Conservation (phyloP, 1,284 basidiomycete genomes). For the Takashimella tepidaria region DNA sequence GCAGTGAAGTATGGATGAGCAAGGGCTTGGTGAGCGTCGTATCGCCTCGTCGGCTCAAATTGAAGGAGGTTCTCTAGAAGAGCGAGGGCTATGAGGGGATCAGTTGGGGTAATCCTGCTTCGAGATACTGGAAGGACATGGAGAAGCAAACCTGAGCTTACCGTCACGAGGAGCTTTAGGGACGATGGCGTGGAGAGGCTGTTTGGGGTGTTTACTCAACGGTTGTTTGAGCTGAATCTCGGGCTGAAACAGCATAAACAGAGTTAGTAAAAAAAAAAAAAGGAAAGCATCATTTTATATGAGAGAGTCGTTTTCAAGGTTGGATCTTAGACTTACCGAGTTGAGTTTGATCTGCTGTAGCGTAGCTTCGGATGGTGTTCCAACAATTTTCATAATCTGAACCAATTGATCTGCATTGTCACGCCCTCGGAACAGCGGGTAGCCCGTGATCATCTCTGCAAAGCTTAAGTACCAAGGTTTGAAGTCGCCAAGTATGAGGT, state of each 20-base stretch:
- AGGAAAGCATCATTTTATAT: neutral
- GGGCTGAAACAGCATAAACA: too few species aligned
- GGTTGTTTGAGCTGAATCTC: constrained; percentile 65
- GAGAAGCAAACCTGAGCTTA: constrained; percentile 40
- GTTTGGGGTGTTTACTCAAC: constrained; percentile 77
- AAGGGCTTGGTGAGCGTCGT: constrained; percentile 87
- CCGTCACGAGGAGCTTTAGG: constrained; percentile 89
- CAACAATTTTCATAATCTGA: constrained; percentile 96
- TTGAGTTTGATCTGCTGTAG: constrained; percentile 86
- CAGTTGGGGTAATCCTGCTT: constrained; percentile 1
- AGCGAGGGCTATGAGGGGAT: constrained; percentile 64
- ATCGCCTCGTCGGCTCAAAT: constrained; percentile 90
- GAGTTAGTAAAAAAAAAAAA: constrained; percentile 2
- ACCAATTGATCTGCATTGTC: constrained; percentile 97
- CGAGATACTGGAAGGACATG: too few species aligned
- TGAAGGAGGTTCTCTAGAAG: constrained; percentile 92
- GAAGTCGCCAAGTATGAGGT: neutral
- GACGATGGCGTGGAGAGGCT: constrained; percentile 80
- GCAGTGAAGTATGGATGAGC: constrained; percentile 85
- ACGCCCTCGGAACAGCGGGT: constrained; percentile 92
- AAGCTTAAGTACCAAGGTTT: constrained; percentile 22
- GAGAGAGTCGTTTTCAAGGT: neutral
- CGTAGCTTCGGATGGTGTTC: constrained; percentile 86
- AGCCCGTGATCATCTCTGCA: constrained; percentile 75
- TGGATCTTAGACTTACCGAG: constrained; percentile 59